These are phyloP conservation scores for Jacaranda copaia DNA, from an alignment of 257 asterid genomes.

Conservation along the genomic window DNA sequence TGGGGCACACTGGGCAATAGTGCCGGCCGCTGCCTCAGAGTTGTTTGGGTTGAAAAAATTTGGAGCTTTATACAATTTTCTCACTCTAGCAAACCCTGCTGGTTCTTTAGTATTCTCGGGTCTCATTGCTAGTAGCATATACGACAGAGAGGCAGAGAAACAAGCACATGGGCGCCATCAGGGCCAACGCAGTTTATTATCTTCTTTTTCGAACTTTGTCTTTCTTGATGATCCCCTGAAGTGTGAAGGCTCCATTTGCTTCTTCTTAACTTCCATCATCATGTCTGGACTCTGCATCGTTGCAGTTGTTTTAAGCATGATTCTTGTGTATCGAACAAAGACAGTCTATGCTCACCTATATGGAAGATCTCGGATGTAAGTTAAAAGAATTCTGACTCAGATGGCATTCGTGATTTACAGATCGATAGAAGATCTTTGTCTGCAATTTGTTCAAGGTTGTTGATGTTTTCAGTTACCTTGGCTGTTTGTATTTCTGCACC, in stretches of 20 bases:
- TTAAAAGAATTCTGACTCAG: conserved; percentile 1
- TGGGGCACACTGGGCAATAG: conserved; percentile 91
- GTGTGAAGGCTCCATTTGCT: conserved; percentile 81
- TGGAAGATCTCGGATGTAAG: conserved; percentile 55
- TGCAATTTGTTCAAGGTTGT: conserved; percentile 8
- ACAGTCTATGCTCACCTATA: conserved; percentile 68
- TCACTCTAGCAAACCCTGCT: conserved; percentile 80
- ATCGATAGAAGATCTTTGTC: not conserved
- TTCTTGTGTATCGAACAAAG: conserved; percentile 81
- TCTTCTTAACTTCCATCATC: conserved; percentile 75
- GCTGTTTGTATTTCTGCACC: not conserved
- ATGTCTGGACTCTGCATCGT: conserved; percentile 82
- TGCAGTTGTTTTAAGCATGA: conserved; percentile 71
- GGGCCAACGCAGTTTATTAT: conserved; percentile 34
- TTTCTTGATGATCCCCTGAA: conserved; percentile 58
- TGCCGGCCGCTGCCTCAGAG: conserved; percentile 89
- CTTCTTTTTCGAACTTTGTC: conserved; percentile 52
- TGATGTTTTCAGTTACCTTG: not conserved
- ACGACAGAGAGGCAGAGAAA: conserved; percentile 75
- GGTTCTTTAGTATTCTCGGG: conserved; percentile 82
- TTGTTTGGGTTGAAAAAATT: conserved; percentile 82
- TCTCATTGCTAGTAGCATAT: conserved; percentile 79
- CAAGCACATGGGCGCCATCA: conserved; percentile 61
- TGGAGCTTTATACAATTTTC: conserved; percentile 76
- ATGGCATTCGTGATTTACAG: not conserved